phyloP scores from a whole-genome alignment of 2,329 filamentous ascomycete species.

The Aaosphaeria pasadenensis region DNA sequence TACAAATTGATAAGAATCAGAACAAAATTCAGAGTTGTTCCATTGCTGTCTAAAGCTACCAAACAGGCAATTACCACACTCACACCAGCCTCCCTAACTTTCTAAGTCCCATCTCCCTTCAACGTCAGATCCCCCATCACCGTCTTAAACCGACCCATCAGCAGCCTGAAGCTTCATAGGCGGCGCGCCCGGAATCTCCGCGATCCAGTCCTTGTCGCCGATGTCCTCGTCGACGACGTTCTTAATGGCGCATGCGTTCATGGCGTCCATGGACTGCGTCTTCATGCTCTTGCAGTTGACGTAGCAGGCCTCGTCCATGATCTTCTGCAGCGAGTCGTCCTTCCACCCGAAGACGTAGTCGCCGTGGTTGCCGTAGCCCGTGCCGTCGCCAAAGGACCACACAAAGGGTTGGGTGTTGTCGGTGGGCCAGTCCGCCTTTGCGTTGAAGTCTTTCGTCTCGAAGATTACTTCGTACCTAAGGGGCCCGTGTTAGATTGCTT shows the following conservation, averaged over 20 bases:
- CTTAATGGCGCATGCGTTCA: slow-evolving; percentile 46
- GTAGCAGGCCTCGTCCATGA: slow-evolving; percentile 37
- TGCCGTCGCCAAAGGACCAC: slow-evolving; percentile 36
- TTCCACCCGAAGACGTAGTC: slow-evolving; percentile 56
- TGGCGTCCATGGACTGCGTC: slow-evolving; percentile 44
- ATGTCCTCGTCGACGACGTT: slow-evolving; percentile 49
- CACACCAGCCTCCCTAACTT: too few relatives aligned
- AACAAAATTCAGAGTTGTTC: too few relatives aligned
- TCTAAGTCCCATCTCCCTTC: too few relatives aligned
- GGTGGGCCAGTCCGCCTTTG: slow-evolving; percentile 16
- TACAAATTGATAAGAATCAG: too few relatives aligned
- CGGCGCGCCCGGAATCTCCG: not conserved
- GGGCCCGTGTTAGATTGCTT: too few relatives aligned
- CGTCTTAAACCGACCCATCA: too few relatives aligned
- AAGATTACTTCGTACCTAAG: slow-evolving; percentile 20
- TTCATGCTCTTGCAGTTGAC: slow-evolving; percentile 40
- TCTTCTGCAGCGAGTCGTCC: slow-evolving; percentile 46
- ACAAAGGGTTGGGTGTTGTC: slow-evolving; percentile 31
- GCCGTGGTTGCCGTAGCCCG: slow-evolving; percentile 47
- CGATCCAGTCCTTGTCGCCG: slow-evolving; percentile 32
- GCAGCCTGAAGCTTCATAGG: too few relatives aligned
- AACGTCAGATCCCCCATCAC: too few relatives aligned
- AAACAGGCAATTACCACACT: too few relatives aligned
- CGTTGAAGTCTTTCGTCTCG: slow-evolving; percentile 36
- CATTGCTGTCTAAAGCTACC: too few relatives aligned